Percentiles rank a stretch among this genome's conserved stretches.
Conservation (phyloP, 495 filamentous ascomycete genomes). For the Hyphodiscus hymeniophilus region DNA sequence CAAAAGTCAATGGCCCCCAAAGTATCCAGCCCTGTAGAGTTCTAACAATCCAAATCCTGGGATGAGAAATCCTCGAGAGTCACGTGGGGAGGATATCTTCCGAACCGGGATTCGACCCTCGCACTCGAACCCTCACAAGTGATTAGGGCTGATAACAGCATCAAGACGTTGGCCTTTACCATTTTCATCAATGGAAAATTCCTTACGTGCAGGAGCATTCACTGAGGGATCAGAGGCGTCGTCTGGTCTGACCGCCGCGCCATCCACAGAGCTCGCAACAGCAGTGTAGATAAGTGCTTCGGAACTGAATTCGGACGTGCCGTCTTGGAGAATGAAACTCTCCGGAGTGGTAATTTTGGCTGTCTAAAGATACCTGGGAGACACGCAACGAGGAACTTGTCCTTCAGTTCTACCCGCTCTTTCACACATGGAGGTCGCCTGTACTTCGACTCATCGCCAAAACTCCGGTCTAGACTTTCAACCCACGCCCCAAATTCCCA, state of each 20-base stretch:
- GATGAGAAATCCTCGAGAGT: no score
- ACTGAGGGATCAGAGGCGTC: not conserved
- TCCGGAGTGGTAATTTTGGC: not conserved
- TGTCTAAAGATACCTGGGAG: not conserved
- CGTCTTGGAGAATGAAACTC: not conserved
- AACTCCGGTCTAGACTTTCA: no score
- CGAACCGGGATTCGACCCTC: no score
- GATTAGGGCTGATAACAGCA: not conserved
- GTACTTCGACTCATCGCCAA: not conserved
- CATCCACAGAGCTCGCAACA: not conserved
- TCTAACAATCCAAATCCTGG: no score
- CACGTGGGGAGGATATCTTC: no score
- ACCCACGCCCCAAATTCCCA: no score
- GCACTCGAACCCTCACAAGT: not conserved
- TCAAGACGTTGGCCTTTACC: slow-evolving; percentile 1
- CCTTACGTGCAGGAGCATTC: not conserved
- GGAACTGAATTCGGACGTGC: not conserved
- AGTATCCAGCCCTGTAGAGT: no score
- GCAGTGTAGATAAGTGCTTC: not conserved
- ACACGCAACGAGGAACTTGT: not conserved
- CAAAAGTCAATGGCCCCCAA: no score
- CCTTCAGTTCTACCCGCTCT: not conserved
- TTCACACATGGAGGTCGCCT: not conserved
- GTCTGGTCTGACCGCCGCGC: not conserved
- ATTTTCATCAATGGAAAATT: not conserved